Base-by-base conservation (phyloP, 768 basidiomycete genomes). In the Termitomyces sp. region DNA sequence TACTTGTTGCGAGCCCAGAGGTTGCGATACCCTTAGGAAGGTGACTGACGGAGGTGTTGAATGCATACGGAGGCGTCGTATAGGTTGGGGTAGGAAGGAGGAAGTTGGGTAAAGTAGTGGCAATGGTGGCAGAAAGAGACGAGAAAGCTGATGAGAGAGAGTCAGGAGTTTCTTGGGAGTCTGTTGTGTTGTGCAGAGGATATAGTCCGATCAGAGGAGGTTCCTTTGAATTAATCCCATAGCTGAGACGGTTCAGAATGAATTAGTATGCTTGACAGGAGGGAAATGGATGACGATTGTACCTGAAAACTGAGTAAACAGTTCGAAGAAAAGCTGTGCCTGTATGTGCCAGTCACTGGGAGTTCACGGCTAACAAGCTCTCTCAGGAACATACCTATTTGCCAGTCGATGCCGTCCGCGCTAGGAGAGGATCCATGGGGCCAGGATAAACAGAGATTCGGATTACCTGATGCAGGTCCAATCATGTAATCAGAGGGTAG, bases 301-400 rank as follows among this genome's bases (percentile, higher is more conserved):
- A 89, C 91, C 88, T 91, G 79, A 84, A 92, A 44, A 92, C 77
- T 5, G 89, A 87, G 70, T 92, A 93, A 0, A 92, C 90, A 2
- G 89, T 90, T 38, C 86, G 80, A 58, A 93, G 68, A 70, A 92
- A 92, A 0, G 87, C 79, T 1, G 82, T 71, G 22, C 89, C 88
- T 88, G 58, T 9, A 33, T 33, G 12, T 45, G 44, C 33, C n/a
- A 33, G 20, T 48, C 16, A 58, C 20, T 39, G 11, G 22, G 36
- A 49, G 24, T 57, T 22, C 49, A 24, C 62, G 33, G 12, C n/a
- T 54, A n/a, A 4, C 33, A 46, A 18, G 4, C 32, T n/a, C 36
- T 16, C 36, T n/a, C 22, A 11, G 18, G 7, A n/a, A 61, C 73
- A 32, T 65, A 88, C 89, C 90, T 53, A 93, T 78, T 71, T 92